These are phyloP conservation scores for Eucalyptus curtisii DNA, from an alignment of 345 rosid genomes.

Conservation along the genomic window DNA sequence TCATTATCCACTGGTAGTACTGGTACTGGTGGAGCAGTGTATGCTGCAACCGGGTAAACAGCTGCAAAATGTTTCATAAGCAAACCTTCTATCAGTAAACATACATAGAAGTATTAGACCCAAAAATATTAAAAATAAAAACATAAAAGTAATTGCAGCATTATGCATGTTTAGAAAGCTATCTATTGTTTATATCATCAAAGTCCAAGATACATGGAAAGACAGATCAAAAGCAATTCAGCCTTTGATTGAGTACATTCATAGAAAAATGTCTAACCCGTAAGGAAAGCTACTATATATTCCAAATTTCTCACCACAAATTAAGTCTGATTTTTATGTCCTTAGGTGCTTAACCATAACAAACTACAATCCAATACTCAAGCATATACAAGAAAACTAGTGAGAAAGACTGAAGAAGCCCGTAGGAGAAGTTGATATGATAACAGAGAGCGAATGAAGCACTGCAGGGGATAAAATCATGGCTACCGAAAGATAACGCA, in stretches of 20 bases:
- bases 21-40: constrained; percentile 48
- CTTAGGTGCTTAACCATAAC: not conserved
- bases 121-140: too few species aligned
- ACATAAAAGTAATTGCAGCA: not conserved
- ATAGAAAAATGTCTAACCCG: not conserved
- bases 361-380: not conserved
- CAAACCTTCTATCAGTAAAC: not conserved
- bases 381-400: not conserved
- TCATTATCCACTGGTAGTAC: constrained; percentile 64
- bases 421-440: not conserved
- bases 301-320: not conserved
- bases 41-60: constrained; percentile 50
- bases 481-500: not conserved
- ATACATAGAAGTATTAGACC: not conserved
- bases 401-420: not conserved
- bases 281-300: not conserved
- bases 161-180: not conserved
- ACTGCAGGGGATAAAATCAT: not conserved
- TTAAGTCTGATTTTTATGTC: not conserved
- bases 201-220: not conserved
- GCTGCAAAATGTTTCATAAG: constrained; percentile 24
- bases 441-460: not conserved
- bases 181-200: not conserved
- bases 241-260: not conserved
- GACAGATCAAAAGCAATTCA: not conserved